phyloP scores from a whole-genome alignment of 192 early-diverging fungal species.

The Martensiomyces pterosporus region DNA sequence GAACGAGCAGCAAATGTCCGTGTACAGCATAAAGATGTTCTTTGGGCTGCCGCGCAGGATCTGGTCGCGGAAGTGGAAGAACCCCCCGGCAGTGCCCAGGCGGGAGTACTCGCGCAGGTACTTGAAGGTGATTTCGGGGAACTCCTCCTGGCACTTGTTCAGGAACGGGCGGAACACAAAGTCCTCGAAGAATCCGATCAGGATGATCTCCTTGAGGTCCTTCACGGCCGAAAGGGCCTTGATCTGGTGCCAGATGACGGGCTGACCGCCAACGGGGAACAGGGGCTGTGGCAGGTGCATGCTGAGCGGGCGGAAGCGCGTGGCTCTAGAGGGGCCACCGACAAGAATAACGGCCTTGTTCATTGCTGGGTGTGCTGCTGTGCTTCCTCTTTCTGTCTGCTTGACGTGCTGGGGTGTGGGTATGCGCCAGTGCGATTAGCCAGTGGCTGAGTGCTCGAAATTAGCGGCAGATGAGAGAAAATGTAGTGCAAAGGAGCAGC shows the following conservation, averaged over 20 bases:
- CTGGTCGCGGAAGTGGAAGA: constrained; percentile 99
- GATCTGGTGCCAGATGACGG: constrained; percentile 97
- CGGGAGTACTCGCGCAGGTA: constrained; percentile 98
- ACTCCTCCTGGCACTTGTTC: constrained; percentile 80
- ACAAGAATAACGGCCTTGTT: constrained; percentile 95
- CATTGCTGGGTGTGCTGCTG: constrained; percentile 16
- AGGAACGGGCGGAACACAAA: constrained; percentile 87
- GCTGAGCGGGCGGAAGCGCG: constrained; percentile 95
- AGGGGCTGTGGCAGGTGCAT: constrained; percentile 96
- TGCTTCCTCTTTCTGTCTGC: too few relatives aligned
- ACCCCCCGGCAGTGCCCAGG: constrained; percentile 92
- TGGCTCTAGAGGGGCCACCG: constrained; percentile 95
- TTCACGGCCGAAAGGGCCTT: constrained; percentile 83
- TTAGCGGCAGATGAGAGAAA: too few relatives aligned
- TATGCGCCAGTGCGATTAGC: too few relatives aligned
- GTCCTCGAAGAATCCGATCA: constrained; percentile 98
- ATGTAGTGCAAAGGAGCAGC: too few relatives aligned
- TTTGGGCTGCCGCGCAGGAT: constrained; percentile 87
- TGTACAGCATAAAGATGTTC: constrained; percentile 94
- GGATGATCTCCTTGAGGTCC: constrained; percentile 87
- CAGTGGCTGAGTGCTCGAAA: too few relatives aligned
- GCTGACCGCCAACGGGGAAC: constrained; percentile 94
- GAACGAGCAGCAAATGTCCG: constrained; percentile 94
- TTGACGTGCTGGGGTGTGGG: too few relatives aligned
- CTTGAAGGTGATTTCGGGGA: constrained; percentile 79